Evolutionary conservation across 371 early-diverging fungal genomes (phyloP), one percentile per base, ranked within the genome.

Genomic region (Sporodiniella umbellata): DNA sequence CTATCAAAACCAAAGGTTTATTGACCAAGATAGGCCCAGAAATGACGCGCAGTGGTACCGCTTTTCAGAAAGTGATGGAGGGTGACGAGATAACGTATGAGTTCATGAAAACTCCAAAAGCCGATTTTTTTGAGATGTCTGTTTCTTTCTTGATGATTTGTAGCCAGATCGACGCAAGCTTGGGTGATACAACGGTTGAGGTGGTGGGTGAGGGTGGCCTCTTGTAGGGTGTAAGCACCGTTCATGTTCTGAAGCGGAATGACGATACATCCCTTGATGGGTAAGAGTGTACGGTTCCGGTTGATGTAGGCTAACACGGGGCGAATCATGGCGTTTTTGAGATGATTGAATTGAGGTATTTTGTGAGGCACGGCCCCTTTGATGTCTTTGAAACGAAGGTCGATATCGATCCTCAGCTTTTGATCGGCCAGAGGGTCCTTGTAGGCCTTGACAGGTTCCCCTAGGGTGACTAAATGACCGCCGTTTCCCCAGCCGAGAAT

Each of bases 291-390:
- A 24, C 88, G 78, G 71, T 94, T 89, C 12, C 85, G 83, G 63
- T 98, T 95, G 81, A 98, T 89, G 58, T 88, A 98, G 8, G 89
- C 96, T 1, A 96, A 89, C 19, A 96, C 80, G 0, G 98, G 96
- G 0, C 96, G 82, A 12, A 95, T 83, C 60, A 94, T 76, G 3
- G 95, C 91, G 30, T 84, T 84, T 47, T 78, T 87, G 30, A 95
- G 68, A 54, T 90, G 90, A 8, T 83, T 79, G 22, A 93, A 56
- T 53, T 85, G 78, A 14, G 77, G 77, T 12, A 84, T 80, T 22
- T 73, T 60, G 0, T 93, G 68, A 3, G 98, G 98, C 0, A 96
- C 88, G 0, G 82, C 80, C 0, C 95, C 94, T 46, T 91, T 88
- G 48, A 91, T 78, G 67, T 95, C 86, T 53, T 93, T 90, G 62